These are phyloP conservation scores for Clitocybe nebularis DNA, from an alignment of 1,284 basidiomycete genomes.

Conservation along the genomic window DNA sequence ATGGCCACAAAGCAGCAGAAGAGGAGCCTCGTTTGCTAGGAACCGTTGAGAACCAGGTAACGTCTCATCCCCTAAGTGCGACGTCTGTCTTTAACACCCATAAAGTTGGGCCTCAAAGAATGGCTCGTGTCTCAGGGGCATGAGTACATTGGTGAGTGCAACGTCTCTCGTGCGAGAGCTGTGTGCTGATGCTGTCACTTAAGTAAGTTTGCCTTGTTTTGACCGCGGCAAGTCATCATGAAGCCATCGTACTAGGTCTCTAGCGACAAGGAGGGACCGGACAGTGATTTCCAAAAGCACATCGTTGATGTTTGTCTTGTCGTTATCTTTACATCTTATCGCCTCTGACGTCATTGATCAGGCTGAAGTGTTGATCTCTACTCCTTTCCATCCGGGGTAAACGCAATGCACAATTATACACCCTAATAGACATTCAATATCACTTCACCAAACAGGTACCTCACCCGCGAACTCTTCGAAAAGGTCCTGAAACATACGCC, in stretches of 20 bases:
- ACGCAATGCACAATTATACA: conserved; percentile 6
- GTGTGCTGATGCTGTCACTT: conserved; percentile 3
- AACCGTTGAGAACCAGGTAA: conserved; percentile 83
- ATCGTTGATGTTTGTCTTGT: conserved; percentile 66
- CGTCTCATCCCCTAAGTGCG: conserved; percentile 4
- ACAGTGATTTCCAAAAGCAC: conserved; percentile 87
- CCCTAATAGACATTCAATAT: not conserved
- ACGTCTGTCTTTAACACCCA: conserved; percentile 7
- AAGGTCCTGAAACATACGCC: conserved; percentile 37
- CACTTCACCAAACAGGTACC: conserved; percentile 45
- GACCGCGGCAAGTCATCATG: not conserved
- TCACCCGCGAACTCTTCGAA: conserved; percentile 76
- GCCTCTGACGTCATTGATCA: conserved; percentile 20
- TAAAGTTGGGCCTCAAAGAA: conserved; percentile 65
- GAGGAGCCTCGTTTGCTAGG: conserved; percentile 86
- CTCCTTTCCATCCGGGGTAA: conserved; percentile 85
- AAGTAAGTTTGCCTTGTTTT: conserved; percentile 9
- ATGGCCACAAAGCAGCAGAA: conserved; percentile 68
- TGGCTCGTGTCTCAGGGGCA: conserved; percentile 79
- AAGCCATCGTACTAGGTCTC: conserved; percentile 52
- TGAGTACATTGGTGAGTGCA: conserved; percentile 59
- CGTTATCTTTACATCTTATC: not conserved
- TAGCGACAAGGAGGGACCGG: conserved; percentile 83
- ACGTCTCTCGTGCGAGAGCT: not conserved
- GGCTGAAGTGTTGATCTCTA: conserved; percentile 82